Conservation (phyloP, 1,284 basidiomycete species). For the Leccinum angustisporum region DNA sequence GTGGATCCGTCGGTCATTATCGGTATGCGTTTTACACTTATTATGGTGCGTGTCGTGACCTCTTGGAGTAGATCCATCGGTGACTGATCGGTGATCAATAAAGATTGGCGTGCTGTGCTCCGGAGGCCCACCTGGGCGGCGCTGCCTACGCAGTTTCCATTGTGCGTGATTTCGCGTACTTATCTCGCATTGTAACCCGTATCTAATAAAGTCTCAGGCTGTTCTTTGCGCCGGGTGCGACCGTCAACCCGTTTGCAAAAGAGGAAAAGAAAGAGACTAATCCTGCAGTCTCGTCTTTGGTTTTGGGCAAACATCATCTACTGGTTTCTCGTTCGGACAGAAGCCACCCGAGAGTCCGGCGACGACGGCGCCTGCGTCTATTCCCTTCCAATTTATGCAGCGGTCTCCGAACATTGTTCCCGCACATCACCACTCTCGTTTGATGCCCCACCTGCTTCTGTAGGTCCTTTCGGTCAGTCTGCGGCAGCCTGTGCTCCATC, state of each 20-base stretch:
- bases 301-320: conserved; percentile 32
- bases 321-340: conserved; percentile 37
- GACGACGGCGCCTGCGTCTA: conserved; percentile 36
- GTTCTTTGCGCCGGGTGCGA: conserved; percentile 54
- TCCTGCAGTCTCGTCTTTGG: conserved; percentile 25
- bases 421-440: conserved; percentile 48
- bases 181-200: conserved; percentile 1
- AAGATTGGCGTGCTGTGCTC: conserved; percentile 39
- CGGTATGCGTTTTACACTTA: conserved; percentile 83
- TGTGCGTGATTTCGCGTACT: conserved; percentile 42
- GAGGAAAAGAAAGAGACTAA: conserved; percentile 36
- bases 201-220: conserved; percentile 42
- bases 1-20: conserved; percentile 55
- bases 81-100: background rate
- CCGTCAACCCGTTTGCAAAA: conserved; percentile 34
- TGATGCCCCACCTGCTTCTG: conserved; percentile 34
- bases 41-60: conserved; percentile 51
- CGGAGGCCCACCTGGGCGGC: conserved; percentile 72
- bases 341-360: conserved; percentile 36
- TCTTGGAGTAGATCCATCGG: background rate
- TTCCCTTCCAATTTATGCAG: conserved; percentile 45
- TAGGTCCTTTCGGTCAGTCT: conserved; percentile 46
- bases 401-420: conserved; percentile 38
- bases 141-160: conserved; percentile 78
- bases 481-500: conserved; percentile 47